A percentile compares a stretch with the other conserved stretches of the same genome.
Evolutionary conservation across 2,329 filamentous ascomycete species (phyloP).

Genomic region (Pseudopyricularia cyperi): DNA sequence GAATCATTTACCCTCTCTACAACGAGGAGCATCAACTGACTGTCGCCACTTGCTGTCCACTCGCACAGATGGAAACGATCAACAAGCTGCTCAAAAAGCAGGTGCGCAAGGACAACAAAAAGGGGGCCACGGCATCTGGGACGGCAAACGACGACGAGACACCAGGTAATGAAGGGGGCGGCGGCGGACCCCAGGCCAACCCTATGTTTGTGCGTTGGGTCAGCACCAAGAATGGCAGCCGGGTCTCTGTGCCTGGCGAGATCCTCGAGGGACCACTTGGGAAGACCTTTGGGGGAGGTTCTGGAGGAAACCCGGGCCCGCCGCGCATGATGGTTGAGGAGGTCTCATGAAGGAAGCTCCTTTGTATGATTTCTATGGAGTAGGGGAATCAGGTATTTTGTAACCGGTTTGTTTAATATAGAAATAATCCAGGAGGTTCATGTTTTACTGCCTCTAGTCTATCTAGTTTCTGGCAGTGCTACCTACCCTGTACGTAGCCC

Average conservation of each 20-base stretch:
- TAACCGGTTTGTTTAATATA: too few species aligned
- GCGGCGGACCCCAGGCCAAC: conserved; percentile 15
- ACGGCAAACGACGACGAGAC: conserved; percentile 31
- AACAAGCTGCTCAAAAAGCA: conserved; percentile 83
- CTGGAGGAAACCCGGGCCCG: conserved; percentile 9
- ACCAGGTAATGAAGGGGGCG: conserved; percentile 24
- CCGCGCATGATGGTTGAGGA: conserved; percentile 39
- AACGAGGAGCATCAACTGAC: background rate
- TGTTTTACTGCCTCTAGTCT: too few species aligned
- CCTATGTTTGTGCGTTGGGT: conserved; percentile 59
- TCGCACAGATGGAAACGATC: conserved; percentile 67
- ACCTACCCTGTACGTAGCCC: too few species aligned
- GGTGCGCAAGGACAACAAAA: conserved; percentile 56
- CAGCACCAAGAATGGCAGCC: conserved; percentile 50
- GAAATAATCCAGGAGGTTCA: too few species aligned
- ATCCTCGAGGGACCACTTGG: conserved; percentile 53
- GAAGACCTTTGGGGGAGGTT: conserved; percentile 33
- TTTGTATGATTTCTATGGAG: too few species aligned
- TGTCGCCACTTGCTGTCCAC: conserved; percentile 1
- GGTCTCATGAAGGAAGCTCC: conserved; percentile 18
- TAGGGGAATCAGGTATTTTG: too few species aligned
- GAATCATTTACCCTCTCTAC: background rate
- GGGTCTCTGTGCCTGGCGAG: conserved; percentile 53
- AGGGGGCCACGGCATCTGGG: conserved; percentile 31
- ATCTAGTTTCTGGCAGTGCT: too few species aligned